Evolutionary conservation across 108 stramenopile species (phyloP).

Genomic region (Asterionellopsis glacialis): DNA sequence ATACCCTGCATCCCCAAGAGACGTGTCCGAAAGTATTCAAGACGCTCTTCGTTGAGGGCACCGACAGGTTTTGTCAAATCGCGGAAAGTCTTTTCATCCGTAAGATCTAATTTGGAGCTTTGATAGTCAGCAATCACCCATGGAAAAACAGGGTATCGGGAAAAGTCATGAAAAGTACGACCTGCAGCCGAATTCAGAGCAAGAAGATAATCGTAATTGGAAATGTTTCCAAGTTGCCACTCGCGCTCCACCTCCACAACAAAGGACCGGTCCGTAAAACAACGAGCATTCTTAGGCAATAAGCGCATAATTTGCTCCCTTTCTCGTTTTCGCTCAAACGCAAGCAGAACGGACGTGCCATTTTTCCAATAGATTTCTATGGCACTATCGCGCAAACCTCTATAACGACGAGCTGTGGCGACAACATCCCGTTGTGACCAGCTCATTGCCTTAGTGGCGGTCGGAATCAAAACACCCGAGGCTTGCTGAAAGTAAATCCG

Average conservation of each 20-base stretch:
- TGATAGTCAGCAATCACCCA: conserved; percentile 92
- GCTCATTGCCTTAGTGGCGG: not conserved
- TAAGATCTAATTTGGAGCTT: conserved; percentile 64
- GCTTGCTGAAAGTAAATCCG: conserved; percentile 74
- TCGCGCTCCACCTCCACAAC: conserved; percentile 52
- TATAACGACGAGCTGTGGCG: conserved; percentile 66
- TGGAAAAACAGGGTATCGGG: conserved; percentile 98
- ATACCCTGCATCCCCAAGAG: conserved; percentile 65
- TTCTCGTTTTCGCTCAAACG: conserved; percentile 57
- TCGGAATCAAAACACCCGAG: conserved; percentile 21
- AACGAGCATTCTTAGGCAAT: conserved; percentile 45
- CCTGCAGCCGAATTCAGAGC: conserved; percentile 93
- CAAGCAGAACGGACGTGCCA: conserved; percentile 53
- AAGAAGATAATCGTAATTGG: conserved; percentile 95
- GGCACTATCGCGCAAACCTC: conserved; percentile 72
- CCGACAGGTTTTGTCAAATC: conserved; percentile 98
- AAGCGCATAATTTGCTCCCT: conserved; percentile 70
- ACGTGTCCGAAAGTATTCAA: conserved; percentile 82
- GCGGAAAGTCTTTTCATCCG: conserved; percentile 56
- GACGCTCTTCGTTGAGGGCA: conserved; percentile 83
- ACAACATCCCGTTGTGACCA: conserved; percentile 56
- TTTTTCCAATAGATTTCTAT: conserved; percentile 69
- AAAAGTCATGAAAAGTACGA: conserved; percentile 89
- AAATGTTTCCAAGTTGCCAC: conserved; percentile 63
- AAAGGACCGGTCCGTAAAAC: conserved; percentile 77